Base-by-base conservation (phyloP, 2,329 filamentous ascomycete genomes). In the Cordyceps cicadae region DNA sequence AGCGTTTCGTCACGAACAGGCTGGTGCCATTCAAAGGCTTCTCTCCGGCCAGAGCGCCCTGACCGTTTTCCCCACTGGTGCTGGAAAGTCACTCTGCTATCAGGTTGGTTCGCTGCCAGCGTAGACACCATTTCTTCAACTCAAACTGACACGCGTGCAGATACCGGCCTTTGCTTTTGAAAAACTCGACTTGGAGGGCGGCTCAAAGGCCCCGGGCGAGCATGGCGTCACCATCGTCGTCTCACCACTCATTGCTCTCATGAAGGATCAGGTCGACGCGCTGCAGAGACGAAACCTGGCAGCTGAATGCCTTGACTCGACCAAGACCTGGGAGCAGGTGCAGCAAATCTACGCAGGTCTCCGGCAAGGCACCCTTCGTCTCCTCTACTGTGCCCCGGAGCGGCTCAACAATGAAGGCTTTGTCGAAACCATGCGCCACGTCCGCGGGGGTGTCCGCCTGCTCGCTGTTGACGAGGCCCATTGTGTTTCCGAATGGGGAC, bases 181-280 rank as follows among this genome's bases (percentile, higher is more conserved):
- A 45, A 69, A 76, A 54, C 65, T 78, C 12, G 79, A 81, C 39
- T 62, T 66, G 1, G 59, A 65, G 17, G 68, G 63, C 5, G 69
- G 68, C 1, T 63, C 64, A 2, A 64, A 70, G 48, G 65, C 65
- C 0, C 56, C 67, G 0, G 68, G 68, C 2, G 72, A 75, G 19
- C 69, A 72, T 12, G 83, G 81, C 6, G 77, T 84, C 63, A 84
- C 80, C 1, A 74, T 85, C 6, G 79, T 84, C 3, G 79, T 84
- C 2, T 84, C 80, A 0, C 81, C 81, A 0, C 69, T 84, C 3
- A 81, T 84, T 56, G 81, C 81, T 2, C 66, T 85, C 58, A 84
- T 84, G 81, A 85, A 85, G 66, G 82, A 85, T 63, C 83, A 86
- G 64, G 81, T 83, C 0, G 82, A 85, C 64, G 77, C 78, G 1